Conservation (phyloP, 192 early-diverging fungal genomes). For the Dissophora globulifera region DNA sequence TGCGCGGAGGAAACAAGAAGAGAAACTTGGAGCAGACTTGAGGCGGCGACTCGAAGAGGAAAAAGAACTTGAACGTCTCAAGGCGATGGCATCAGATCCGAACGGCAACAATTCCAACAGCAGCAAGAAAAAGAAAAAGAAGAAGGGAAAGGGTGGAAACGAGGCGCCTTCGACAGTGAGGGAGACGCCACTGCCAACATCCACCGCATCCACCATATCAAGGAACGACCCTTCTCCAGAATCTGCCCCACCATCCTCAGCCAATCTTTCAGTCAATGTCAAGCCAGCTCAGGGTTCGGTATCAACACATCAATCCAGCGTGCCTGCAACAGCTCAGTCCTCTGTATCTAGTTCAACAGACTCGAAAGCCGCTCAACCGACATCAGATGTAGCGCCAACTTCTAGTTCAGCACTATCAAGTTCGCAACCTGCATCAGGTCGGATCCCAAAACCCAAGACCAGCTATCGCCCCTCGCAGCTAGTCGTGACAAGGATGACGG, state of each 20-base stretch:
- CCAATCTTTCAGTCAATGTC: slow-evolving; percentile 2
- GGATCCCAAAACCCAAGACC: slow-evolving; percentile 49
- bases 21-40: slow-evolving; percentile 50
- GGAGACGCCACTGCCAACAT: slow-evolving; percentile 4
- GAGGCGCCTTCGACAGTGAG: slow-evolving; percentile 3
- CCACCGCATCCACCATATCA: not conserved
- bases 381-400: too few species aligned
- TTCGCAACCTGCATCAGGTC: not conserved
- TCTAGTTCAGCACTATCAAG: too few species aligned
- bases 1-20: slow-evolving; percentile 53
- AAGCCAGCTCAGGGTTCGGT: slow-evolving; percentile 1
- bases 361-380: too few species aligned
- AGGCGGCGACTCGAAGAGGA: slow-evolving; percentile 48
- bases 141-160: slow-evolving; percentile 14
- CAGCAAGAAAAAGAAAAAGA: slow-evolving; percentile 33
- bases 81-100: slow-evolving; percentile 42
- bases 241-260: not conserved
- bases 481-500: slow-evolving; percentile 43
- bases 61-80: slow-evolving; percentile 51
- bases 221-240: not conserved
- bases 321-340: too few species aligned
- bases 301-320: not conserved
- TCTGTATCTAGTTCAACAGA: too few species aligned
- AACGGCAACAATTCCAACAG: slow-evolving; percentile 42
- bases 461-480: slow-evolving; percentile 49